Percentiles rank a stretch among this genome's conserved stretches.
phyloP scores from a whole-genome alignment of 176 grass and related monocot species.

The Zoysia japonica region DNA sequence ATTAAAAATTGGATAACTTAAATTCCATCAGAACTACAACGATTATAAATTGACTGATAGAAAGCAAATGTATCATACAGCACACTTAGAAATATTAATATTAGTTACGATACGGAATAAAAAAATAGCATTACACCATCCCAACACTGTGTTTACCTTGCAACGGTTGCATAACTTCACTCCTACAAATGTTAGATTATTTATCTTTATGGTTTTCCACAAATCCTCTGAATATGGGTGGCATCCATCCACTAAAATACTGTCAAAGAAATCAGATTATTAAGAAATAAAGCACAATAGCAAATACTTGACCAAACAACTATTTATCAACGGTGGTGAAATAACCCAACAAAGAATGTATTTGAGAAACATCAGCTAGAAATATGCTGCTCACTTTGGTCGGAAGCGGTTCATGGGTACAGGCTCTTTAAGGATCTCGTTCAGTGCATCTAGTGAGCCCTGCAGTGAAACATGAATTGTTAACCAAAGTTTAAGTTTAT shows the following conservation, averaged over 20 bases:
- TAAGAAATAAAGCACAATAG: slow-evolving; percentile 10
- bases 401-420: slow-evolving; percentile 82
- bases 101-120: not conserved
- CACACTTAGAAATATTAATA: not conserved
- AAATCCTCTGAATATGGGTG: slow-evolving; percentile 82
- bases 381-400: slow-evolving; percentile 61
- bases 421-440: slow-evolving; percentile 72
- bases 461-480: slow-evolving; percentile 31
- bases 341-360: not conserved
- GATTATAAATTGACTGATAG: not conserved
- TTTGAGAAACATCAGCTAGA: not conserved
- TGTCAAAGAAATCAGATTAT: slow-evolving; percentile 40
- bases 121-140: not conserved
- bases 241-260: slow-evolving; percentile 89
- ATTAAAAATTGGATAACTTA: not conserved
- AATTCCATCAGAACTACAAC: not conserved
- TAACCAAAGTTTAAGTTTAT: slow-evolving; percentile 15
- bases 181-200: slow-evolving; percentile 70
- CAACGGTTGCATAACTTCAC: slow-evolving; percentile 83
- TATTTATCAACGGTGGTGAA: not conserved
- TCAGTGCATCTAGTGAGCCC: slow-evolving; percentile 77
- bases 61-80: not conserved
- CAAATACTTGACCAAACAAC: not conserved
- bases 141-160: slow-evolving; percentile 59
- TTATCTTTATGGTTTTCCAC: slow-evolving; percentile 83